phyloP scores from a whole-genome alignment of 2,329 filamentous ascomycete genomes.

The Fusarium sp. region DNA sequence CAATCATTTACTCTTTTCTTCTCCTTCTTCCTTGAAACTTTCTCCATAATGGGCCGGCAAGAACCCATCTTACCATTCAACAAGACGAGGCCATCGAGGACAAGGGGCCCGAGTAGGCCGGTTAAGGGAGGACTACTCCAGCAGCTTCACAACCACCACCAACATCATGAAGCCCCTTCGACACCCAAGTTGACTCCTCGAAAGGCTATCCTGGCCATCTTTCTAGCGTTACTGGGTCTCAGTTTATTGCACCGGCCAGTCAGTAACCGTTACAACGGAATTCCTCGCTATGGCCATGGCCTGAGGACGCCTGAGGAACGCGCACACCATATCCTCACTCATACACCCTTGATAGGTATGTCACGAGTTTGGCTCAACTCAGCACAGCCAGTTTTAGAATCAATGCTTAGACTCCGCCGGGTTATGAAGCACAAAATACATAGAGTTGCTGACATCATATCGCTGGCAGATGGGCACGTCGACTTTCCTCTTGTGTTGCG shows the following conservation, averaged over 20 bases:
- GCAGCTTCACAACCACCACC: slow-evolving; percentile 39
- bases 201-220: slow-evolving; percentile 42
- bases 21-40: no score
- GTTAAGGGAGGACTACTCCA: slow-evolving; percentile 40
- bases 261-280: slow-evolving; percentile 42
- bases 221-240: slow-evolving; percentile 48
- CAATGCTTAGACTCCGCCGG: no score
- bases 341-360: slow-evolving; percentile 67
- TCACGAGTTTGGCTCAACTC: no score
- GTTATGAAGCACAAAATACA: no score
- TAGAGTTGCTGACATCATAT: not conserved
- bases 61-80: slow-evolving; percentile 43
- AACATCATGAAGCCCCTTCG: slow-evolving; percentile 37
- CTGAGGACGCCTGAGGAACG: slow-evolving; percentile 60
- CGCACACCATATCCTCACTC: slow-evolving; percentile 62
- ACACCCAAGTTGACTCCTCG: slow-evolving; percentile 46
- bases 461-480: slow-evolving; percentile 84
- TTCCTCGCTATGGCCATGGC: slow-evolving; percentile 46
- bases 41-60: slow-evolving; percentile 42
- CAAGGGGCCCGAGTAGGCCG: slow-evolving; percentile 29
- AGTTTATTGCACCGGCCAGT: slow-evolving; percentile 48
- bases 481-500: slow-evolving; percentile 86
- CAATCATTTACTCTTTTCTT: not conserved
- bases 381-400: no score
- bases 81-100: slow-evolving; percentile 31